Base-by-base conservation (phyloP, 2,329 filamentous ascomycete genomes). In the Coleophoma eucalyptorum region DNA sequence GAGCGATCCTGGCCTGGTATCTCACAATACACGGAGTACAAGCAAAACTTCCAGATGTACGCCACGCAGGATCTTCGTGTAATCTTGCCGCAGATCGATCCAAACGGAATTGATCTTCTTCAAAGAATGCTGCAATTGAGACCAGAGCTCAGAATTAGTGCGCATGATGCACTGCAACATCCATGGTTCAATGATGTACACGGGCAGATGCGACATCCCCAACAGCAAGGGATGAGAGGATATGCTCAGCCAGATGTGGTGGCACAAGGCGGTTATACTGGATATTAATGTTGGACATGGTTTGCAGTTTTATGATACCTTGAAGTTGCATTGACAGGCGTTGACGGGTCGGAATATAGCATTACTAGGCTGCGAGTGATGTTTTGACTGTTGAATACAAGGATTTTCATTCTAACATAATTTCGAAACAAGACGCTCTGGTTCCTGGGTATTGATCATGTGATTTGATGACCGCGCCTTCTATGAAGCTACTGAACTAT, bases 1-100 rank as follows among this genome's bases (percentile, higher is more conserved):
- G 94, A 99, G 70, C 85, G 91, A 42, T 91, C 89, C 4, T 99
- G 94, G 94, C 93, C 93, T 0, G 92, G 92, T 40, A 96, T 99
- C 65, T 90, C 87, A 18, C 87, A 93, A 65, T 92, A 96, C 62
- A 91, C 93, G n/a, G 94, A 99, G 70, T 99, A 97, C 78, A 97
- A 97, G 77, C 81, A 86, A 44, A 96, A 87, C 54, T 96, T 96
- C 72, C 91, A 94, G 58, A 89, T 96, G 67, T 97, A 94, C 68
- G 89, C 90, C 13, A 96, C 94, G 1, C 92, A 97, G 67, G 91
- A 97, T 61, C 76, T 97, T 49, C 81, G 89, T 18, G 81, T 86
- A 52, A 94, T 97, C 57, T 77, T 99, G 20, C 92, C 90, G 0
- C 90, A 96, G 65, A 90, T 99, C 62, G 94, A 99, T 64, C 83